Base-by-base conservation (phyloP, 1,139 yeast species). In the Geotrichum histeridarum region DNA sequence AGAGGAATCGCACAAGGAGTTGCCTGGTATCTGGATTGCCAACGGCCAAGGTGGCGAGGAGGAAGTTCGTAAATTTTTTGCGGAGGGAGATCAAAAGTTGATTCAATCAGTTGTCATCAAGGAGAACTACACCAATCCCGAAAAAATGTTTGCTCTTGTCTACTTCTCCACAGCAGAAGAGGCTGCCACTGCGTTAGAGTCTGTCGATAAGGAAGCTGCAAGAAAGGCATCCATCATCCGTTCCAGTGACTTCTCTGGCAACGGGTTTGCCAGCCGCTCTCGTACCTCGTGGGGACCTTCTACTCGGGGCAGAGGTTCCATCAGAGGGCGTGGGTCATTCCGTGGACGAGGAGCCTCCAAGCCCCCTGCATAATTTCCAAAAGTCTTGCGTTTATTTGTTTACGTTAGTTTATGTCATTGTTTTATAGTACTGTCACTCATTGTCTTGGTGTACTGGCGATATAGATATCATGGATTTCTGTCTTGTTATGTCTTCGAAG, bases 1-100 rank as follows among this genome's bases (percentile, higher is more conserved):
- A 38, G 27, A 44, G 8, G 42, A 48, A 6, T 51, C 38, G 22
- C 18, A 43, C 37, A 42, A 59, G 5, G 56, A 54, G n/a, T 57
- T 60, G 15, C 72, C 72, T 14, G 75, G 73, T 4, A 62, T 73
- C 22, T 73, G 76, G 75, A 64, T 73, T 57, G 64, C 72, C 38
- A 67, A 69, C 46, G 74, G 71, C 30, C 66, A 64, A 35, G 67
- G 65, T 14, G 56, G 66, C 8, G 70, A 70, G 46, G 70, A 66
- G 11, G 70, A 66, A 30, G 63, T 73, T 31, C 61, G 64, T 33
- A 64, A 59, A 17, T 64, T 60, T 49, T 71, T 74, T 53, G 62
- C 65, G 32, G 66, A 63, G 14, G 64, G 67, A 41, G 75, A 73
- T 54, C 68, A 65, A 14, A 59, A 58, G 15, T 54, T 60, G 43